Conservation (phyloP, 805 yeast genomes). For the Wickerhamomyces alni region DNA sequence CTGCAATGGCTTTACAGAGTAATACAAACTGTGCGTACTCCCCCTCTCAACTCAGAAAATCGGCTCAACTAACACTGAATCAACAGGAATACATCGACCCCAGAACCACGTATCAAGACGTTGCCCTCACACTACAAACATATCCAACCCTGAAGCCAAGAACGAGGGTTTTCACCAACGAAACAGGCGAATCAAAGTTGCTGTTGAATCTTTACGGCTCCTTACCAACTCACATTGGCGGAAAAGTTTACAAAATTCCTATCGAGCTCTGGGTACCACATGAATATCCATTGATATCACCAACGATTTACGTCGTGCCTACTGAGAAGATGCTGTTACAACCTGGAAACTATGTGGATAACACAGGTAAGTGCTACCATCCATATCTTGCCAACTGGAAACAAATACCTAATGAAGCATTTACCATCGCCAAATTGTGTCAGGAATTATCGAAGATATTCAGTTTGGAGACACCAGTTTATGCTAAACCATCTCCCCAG, state of each 20-base stretch:
- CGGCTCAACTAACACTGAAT: not conserved
- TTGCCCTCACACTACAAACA: slow-evolving; percentile 44
- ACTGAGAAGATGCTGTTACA: slow-evolving; percentile 39
- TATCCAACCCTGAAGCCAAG: slow-evolving; percentile 56
- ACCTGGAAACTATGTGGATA: slow-evolving; percentile 63
- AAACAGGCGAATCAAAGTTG: slow-evolving; percentile 52
- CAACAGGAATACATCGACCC: slow-evolving; percentile 48
- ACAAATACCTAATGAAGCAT: slow-evolving; percentile 22
- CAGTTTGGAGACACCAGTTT: slow-evolving; percentile 40
- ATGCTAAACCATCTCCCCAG: slow-evolving; percentile 24
- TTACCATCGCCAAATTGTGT: slow-evolving; percentile 20
- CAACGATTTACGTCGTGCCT: slow-evolving; percentile 58
- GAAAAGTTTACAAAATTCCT: slow-evolving; percentile 39
- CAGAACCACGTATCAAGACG: slow-evolving; percentile 57
- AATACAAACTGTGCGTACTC: slow-evolving; percentile 35
- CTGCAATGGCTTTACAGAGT: slow-evolving; percentile 56
- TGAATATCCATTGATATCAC: slow-evolving; percentile 62
- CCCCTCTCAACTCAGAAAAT: not conserved
- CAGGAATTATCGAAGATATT: slow-evolving; percentile 30
- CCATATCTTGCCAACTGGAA: slow-evolving; percentile 63
- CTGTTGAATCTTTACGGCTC: slow-evolving; percentile 62
- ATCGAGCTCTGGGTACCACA: slow-evolving; percentile 74
- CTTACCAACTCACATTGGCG: slow-evolving; percentile 29
- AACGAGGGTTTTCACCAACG: slow-evolving; percentile 56
- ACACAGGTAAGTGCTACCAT: slow-evolving; percentile 65